Conservation (phyloP, 495 filamentous ascomycete species). For the Monascus purpureus region DNA sequence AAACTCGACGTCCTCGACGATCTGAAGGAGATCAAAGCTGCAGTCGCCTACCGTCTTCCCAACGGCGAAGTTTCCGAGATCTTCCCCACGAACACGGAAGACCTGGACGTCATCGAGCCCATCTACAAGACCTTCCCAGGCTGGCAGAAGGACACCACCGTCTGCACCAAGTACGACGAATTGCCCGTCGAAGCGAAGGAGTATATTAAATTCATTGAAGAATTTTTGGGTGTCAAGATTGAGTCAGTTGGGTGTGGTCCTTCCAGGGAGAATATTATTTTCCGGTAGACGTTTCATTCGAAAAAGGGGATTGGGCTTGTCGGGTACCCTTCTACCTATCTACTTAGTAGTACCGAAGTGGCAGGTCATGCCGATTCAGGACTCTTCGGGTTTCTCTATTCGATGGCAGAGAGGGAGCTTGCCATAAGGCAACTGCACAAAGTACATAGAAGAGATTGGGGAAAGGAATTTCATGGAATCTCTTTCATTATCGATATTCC, state of each 20-base stretch:
- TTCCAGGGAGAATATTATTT: conserved; percentile 52
- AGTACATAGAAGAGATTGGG: too few species aligned
- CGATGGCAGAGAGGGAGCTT: too few species aligned
- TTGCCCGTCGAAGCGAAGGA: conserved; percentile 60
- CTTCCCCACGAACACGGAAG: conserved; percentile 58
- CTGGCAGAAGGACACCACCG: conserved; percentile 62
- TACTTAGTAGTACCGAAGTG: too few species aligned
- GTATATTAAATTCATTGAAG: conserved; percentile 72
- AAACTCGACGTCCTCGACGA: conserved; percentile 82
- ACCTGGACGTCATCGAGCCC: conserved; percentile 41
- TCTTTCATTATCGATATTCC: too few species aligned
- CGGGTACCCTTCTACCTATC: too few species aligned
- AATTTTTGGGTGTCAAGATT: conserved; percentile 50
- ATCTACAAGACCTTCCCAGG: conserved; percentile 65
- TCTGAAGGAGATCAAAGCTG: conserved; percentile 69
- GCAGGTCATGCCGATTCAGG: too few species aligned
- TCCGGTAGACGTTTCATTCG: too few species aligned
- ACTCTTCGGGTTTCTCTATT: too few species aligned
- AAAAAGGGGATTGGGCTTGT: too few species aligned
- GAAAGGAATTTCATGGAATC: too few species aligned
- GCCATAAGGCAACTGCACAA: too few species aligned
- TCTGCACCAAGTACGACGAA: conserved; percentile 43
- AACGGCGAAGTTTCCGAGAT: conserved; percentile 37
- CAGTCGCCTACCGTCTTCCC: conserved; percentile 50
- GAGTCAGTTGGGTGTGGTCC: conserved; percentile 74